These are phyloP conservation scores for Pleurotus pulmonarius DNA, from an alignment of 768 basidiomycete genomes.

Conservation along the genomic window DNA sequence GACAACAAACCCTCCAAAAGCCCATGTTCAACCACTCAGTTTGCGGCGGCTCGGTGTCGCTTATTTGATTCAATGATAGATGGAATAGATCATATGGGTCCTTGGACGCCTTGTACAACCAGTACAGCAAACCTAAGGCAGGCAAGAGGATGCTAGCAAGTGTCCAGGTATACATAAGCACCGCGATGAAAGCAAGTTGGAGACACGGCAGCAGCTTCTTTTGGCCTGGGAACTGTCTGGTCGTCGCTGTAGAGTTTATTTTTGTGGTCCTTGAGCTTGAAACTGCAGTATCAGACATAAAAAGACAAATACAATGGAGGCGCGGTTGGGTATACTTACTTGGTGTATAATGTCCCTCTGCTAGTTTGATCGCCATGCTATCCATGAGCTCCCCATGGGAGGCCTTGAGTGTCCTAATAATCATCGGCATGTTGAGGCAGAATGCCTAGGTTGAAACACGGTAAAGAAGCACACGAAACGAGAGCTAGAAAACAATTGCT, in stretches of 20 bases:
- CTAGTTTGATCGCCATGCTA: constrained; percentile 17
- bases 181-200: too few relatives aligned
- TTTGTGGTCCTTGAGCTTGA: too few relatives aligned
- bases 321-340: background rate
- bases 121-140: constrained; percentile 1
- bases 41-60: constrained; percentile 33
- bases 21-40: constrained; percentile 77
- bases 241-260: too few relatives aligned
- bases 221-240: too few relatives aligned
- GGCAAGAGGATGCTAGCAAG: constrained; percentile 2
- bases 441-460: constrained; percentile 19
- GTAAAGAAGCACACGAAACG: constrained; percentile 29
- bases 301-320: too few relatives aligned
- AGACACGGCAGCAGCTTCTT: too few relatives aligned
- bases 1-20: constrained; percentile 52
- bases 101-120: constrained; percentile 10
- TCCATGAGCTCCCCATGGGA: constrained; percentile 25
- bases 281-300: too few relatives aligned
- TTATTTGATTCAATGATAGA: constrained; percentile 42
- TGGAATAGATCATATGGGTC: constrained; percentile 65
- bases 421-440: constrained; percentile 31
- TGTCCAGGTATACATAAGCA: too few relatives aligned
- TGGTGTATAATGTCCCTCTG: constrained; percentile 9
- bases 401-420: constrained; percentile 23
- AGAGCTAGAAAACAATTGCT: background rate